Conservation (phyloP, 768 basidiomycete species). For the Kwoniella bestiolae region DNA sequence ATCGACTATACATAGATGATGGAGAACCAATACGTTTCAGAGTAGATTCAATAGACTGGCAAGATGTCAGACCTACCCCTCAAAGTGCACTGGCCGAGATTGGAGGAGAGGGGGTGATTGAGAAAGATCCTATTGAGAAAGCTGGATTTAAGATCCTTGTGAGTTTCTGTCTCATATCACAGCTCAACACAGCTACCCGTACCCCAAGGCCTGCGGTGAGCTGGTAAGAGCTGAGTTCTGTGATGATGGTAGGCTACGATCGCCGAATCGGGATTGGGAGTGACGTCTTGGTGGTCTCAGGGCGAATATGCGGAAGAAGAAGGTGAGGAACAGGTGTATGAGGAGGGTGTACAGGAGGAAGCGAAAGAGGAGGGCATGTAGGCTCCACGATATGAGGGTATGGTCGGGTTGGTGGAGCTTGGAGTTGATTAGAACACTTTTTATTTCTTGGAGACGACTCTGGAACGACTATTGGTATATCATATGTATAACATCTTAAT, state of each 20-base stretch:
- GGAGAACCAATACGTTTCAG: conserved; percentile 56
- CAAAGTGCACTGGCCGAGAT: conserved; percentile 23
- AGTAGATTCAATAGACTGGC: conserved; percentile 54
- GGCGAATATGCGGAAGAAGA: conserved; percentile 44
- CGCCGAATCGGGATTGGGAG: conserved; percentile 58
- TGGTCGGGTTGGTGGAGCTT: too few relatives aligned
- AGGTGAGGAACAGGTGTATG: conserved; percentile 31
- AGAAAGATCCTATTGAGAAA: conserved; percentile 51
- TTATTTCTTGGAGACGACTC: too few relatives aligned
- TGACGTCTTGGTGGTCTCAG: conserved; percentile 58
- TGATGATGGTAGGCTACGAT: conserved; percentile 55
- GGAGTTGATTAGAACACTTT: too few relatives aligned
- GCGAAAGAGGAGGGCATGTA: conserved; percentile 9
- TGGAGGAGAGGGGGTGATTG: conserved; percentile 20
- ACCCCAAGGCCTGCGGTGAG: too few relatives aligned
- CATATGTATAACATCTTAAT: too few relatives aligned
- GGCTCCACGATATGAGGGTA: neutral
- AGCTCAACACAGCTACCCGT: neutral
- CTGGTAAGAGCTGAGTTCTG: neutral
- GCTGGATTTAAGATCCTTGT: conserved; percentile 57
- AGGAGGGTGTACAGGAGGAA: conserved; percentile 14
- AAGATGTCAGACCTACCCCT: conserved; percentile 55
- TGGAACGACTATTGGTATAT: too few relatives aligned
- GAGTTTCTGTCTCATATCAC: conserved; percentile 16
- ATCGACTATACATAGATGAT: conserved; percentile 51